Percentiles rank a stretch among this genome's conserved stretches.
Evolutionary conservation across 2,329 filamentous ascomycete species (phyloP).

Genomic region (Trichoderma brevicompactum): DNA sequence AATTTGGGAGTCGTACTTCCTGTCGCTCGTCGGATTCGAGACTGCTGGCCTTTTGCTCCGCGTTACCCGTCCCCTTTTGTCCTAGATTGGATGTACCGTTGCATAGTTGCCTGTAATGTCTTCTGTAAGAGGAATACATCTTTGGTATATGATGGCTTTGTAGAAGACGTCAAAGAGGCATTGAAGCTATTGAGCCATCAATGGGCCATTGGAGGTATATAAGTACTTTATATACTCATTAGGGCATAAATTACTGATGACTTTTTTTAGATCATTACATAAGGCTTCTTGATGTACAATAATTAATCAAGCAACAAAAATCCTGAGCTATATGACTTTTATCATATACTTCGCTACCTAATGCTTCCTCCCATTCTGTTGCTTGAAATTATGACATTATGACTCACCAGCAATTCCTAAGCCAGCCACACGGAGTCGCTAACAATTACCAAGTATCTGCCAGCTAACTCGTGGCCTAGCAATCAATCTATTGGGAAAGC

Average conservation of each 20-base stretch:
- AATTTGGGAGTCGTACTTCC: constrained; percentile 1
- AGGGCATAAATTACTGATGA: neutral
- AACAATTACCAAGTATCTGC: too few species aligned
- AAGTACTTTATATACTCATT: neutral
- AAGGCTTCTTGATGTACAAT: neutral
- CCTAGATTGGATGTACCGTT: constrained; percentile 5
- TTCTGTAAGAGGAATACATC: neutral
- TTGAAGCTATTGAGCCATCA: neutral
- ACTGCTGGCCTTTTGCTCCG: constrained; percentile 7
- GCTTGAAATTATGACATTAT: too few species aligned
- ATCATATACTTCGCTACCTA: too few species aligned
- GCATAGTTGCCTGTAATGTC: neutral
- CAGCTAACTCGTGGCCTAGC: too few species aligned
- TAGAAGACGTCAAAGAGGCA: neutral
- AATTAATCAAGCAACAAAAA: neutral
- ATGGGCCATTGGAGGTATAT: neutral
- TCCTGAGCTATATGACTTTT: too few species aligned
- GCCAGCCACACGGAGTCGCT: too few species aligned
- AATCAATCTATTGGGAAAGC: too few species aligned
- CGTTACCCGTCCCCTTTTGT: constrained; percentile 2
- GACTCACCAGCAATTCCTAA: too few species aligned
- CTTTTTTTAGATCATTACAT: neutral
- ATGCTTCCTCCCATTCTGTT: too few species aligned
- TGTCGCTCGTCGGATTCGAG: neutral
- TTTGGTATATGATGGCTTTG: neutral